Conservation (phyloP, 345 rosid species). For the Cardiospermum halicacabum region DNA sequence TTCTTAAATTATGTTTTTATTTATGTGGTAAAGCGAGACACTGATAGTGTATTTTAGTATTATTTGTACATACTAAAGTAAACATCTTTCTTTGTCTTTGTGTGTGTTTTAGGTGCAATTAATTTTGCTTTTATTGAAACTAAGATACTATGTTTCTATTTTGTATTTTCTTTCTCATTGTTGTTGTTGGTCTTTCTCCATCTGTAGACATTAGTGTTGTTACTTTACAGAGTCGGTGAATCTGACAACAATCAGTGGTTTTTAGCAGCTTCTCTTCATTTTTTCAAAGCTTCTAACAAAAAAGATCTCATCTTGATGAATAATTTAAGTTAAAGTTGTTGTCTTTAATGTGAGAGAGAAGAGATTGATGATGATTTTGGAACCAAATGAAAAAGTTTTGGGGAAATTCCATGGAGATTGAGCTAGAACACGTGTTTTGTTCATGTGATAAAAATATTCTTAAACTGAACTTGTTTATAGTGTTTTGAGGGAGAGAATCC, state of each 20-base stretch:
- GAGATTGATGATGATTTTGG: neutral
- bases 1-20: neutral
- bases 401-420: conserved; percentile 1
- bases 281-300: neutral
- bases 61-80: too few species aligned
- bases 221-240: neutral
- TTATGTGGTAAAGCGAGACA: neutral
- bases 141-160: neutral
- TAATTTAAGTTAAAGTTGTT: neutral
- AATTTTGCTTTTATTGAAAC: neutral
- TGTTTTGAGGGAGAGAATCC: conserved; percentile 1
- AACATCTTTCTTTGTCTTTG: too few species aligned
- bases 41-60: too few species aligned
- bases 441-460: conserved; percentile 1
- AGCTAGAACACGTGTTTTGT: conserved; percentile 8
- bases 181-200: conserved; percentile 1
- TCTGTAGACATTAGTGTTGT: neutral
- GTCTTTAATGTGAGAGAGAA: neutral
- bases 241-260: conserved; percentile 2
- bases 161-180: neutral
- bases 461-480: neutral
- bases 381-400: neutral
- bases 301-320: neutral
- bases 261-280: neutral
- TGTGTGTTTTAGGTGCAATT: conserved; percentile 5